Evolutionary conservation across 2,329 filamentous ascomycete species (phyloP), one percentile per base, ranked within the genome.

Genomic region (Arachnomyces sp.): DNA sequence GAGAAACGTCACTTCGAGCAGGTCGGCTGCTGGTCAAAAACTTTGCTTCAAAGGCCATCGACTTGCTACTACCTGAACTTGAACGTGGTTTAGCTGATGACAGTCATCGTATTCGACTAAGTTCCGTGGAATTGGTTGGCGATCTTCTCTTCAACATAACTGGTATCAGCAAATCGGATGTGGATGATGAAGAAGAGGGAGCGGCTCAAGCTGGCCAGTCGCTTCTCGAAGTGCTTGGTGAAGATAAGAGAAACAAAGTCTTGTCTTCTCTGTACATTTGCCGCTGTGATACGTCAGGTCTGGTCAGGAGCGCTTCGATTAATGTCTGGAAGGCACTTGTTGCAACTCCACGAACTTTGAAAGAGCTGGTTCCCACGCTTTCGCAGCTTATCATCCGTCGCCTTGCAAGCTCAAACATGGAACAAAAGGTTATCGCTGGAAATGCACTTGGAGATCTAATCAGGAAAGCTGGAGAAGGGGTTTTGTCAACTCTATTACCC

Each of bases 401-500:
- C 36, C 77, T 98, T 52, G 92, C 88, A 46, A 96, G 89, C 61
- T 84, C 89, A 34, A 96, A 95, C 58, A 89, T 94, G 82, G 92
- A 98, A 63, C 92, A 98, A 65, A 96, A 95, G 71, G 84, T 95
- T 52, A 98, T 98, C 71, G 92, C 93, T 50, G 90, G 90, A 61
- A 96, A 96, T 62, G 88, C 92, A 36, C 75, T 98, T 41, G 92
- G 92, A 57, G 92, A 98, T 61, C 79, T 98, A 50, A 96, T 98
- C 56, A 83, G 92, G 55, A 95, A 95, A 66, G 90, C 92, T 55
- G 92, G 93, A 46, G 92, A 98, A 61, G 84, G 87, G 41, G 89
- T 98, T 42, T 73, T 98, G 47, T 79, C 88, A 16, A 93, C 80
- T 32, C 69, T 98, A 44, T 69, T 98, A 45, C 92, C 92, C 21